Evolutionary conservation across 345 rosid genomes (phyloP), one percentile per base, ranked within the genome.

Genomic region (Carallia brachiata): DNA sequence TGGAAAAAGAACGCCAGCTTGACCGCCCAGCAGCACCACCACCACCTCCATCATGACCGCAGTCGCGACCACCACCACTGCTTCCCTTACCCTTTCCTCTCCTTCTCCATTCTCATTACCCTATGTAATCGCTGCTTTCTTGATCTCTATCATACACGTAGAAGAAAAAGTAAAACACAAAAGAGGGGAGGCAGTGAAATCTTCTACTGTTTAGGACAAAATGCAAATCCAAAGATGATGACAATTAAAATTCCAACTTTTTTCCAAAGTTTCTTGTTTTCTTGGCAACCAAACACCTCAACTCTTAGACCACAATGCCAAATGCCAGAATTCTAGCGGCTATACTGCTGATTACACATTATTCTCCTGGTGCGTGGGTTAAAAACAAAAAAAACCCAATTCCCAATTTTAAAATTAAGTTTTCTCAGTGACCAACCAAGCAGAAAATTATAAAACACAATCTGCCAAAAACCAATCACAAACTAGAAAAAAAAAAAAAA

Each of bases 211-310:
- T 40, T 1, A 40, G 48, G 13, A 40, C 59, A 55, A 23, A 55
- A 19, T n/a, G 59, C 31, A 55, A 55, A 55, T 55, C 31, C 59
- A 7, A 55, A 6, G 31, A 28, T 28, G 2, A 55, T 7, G 15
- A 15, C 6, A 64, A 34, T 28, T 3, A 27, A 58, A 72, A 47
- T 32, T 36, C 36, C 18, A 32, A 23, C 23, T 47, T 58, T 50
- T 28, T 23, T 6, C 32, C 9, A 1, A 10, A 52, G 39, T 48
- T 13, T 47, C 32, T 27, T 61, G 50, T 52, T 80, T 73, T 62
- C 70, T 63, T 64, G 66, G 57, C 70, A 44, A 52, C 52, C 73
- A 73, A 70, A 67, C 52, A 6, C 23, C 16, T 19, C 54, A 31
- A 47, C 40, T 40, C 67, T n/a, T 30, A 61, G 48, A 12, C 15